Percentiles rank a stretch among this genome's conserved stretches.
Conservation (phyloP, 1,284 basidiomycete species). For the Megacollybia platyphylla region DNA sequence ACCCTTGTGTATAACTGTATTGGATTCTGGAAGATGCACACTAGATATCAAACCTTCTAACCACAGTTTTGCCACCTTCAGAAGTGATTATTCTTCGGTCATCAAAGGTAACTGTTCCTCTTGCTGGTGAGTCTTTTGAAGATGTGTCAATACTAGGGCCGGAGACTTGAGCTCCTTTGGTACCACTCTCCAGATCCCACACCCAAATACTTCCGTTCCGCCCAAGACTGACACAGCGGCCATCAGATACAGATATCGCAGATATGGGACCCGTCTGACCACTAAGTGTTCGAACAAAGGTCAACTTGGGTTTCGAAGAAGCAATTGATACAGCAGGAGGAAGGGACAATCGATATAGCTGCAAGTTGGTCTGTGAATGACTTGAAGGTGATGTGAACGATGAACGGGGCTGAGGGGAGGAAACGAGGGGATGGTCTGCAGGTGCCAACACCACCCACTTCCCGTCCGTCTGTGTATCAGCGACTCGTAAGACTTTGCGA, state of each 20-base stretch:
- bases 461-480: slow-evolving; percentile 65
- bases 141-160: slow-evolving; percentile 8
- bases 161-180: slow-evolving; percentile 44
- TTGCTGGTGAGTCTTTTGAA: not conserved
- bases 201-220: slow-evolving; percentile 66
- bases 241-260: slow-evolving; percentile 60
- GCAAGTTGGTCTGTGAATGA: slow-evolving; percentile 41
- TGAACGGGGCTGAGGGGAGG: slow-evolving; percentile 14
- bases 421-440: slow-evolving; percentile 19
- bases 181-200: slow-evolving; percentile 65
- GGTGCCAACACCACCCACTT: slow-evolving; percentile 75
- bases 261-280: slow-evolving; percentile 56
- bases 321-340: slow-evolving; percentile 36
- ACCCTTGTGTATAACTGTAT: too few relatives aligned
- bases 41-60: not conserved
- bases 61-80: not conserved
- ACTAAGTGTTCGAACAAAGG: slow-evolving; percentile 57
- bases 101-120: not conserved
- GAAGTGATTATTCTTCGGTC: not conserved
- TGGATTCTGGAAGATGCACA: too few relatives aligned
- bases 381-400: slow-evolving; percentile 11
- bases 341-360: slow-evolving; percentile 61
- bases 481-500: slow-evolving; percentile 53
- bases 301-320: slow-evolving; percentile 42
- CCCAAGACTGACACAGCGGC: slow-evolving; percentile 64